Base-by-base conservation (phyloP, 139 green algal species). In the Coccomyxa sp. region DNA sequence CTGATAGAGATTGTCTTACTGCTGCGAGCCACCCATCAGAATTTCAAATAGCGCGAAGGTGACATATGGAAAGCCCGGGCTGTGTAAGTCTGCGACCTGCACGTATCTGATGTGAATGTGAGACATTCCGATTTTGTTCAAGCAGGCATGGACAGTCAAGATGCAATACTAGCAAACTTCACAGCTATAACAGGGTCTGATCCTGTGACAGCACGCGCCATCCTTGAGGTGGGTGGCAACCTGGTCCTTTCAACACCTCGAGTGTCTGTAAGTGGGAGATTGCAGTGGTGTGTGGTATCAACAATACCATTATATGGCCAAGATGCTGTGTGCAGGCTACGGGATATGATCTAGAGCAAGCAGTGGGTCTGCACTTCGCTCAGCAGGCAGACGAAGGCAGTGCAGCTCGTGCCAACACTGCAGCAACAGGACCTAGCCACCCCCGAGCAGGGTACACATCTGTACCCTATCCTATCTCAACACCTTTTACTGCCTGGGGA, bases 351-450 rank as follows among this genome's bases (percentile, higher is more conserved):
- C 75, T 94, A 1, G 87, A 95, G 77, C 41, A 83, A 16, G 91
- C 91, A 4, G 87, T 93, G 10, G 82, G 90, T 27, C 84, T 95
- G 22, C 84, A 83, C 55, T 95, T 94, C 41, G 86, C 90, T 12
- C 77, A 70, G 77, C 82, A 37, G 38, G 81, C 29, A 36, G 73
- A 9, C 37, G 55, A 9, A 7, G 6, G 35, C n/a, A 8, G 69
- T 16, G 74, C 39, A 86, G 39, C 82, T 89, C 22, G 74, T 82
- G 29, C 18, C n/a, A n/a, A n/a, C 27, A 3, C 50, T 64, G 50
- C 50, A 64, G 50, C 27, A 22, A 18, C 50, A 2, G 1, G 27
- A 64, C 50, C 50, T 6, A 5, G 50, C 50, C 18, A 4, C 27
- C 50, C n/a, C n/a, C n/a, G n/a, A n/a, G n/a, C n/a, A n/a, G n/a